Percentiles rank a stretch among this genome's conserved stretches.
Evolutionary conservation across 176 grass and related monocot species (phyloP).

Genomic region (Triticum urartu): DNA sequence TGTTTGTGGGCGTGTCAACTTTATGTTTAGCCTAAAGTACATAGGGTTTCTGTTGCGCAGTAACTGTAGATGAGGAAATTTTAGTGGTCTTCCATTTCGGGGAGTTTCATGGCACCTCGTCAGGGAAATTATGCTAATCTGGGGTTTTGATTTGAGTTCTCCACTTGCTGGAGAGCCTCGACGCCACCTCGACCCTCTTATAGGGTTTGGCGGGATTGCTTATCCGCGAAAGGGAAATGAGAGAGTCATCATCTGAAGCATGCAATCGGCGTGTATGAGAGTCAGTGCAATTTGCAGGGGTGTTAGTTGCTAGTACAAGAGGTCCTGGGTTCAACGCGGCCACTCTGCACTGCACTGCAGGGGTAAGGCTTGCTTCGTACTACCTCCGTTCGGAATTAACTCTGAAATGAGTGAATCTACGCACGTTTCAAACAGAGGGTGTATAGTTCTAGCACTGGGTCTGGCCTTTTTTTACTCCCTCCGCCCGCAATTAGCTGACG

Average conservation of each 20-base stretch:
- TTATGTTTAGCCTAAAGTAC: no score
- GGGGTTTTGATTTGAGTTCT: not conserved
- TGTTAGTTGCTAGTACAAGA: not conserved
- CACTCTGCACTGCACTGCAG: no score
- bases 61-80: not conserved
- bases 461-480: no score
- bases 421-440: no score
- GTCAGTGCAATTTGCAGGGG: not conserved
- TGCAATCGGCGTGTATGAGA: not conserved
- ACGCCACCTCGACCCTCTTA: not conserved
- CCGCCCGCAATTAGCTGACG: no score
- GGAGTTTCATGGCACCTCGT: not conserved
- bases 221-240: not conserved
- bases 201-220: conserved; percentile 10
- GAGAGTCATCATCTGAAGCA: not conserved
- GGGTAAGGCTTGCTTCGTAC: no score
- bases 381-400: no score
- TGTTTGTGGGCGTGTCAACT: no score
- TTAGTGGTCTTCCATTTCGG: not conserved
- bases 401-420: no score
- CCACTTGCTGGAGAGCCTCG: not conserved
- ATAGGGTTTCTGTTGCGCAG: not conserved
- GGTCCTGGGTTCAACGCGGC: no score
- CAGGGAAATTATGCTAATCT: not conserved
- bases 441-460: no score